Evolutionary conservation across 108 stramenopile species (phyloP), one percentile per base, ranked within the genome.

Genomic region (Conticribra guillardii): DNA sequence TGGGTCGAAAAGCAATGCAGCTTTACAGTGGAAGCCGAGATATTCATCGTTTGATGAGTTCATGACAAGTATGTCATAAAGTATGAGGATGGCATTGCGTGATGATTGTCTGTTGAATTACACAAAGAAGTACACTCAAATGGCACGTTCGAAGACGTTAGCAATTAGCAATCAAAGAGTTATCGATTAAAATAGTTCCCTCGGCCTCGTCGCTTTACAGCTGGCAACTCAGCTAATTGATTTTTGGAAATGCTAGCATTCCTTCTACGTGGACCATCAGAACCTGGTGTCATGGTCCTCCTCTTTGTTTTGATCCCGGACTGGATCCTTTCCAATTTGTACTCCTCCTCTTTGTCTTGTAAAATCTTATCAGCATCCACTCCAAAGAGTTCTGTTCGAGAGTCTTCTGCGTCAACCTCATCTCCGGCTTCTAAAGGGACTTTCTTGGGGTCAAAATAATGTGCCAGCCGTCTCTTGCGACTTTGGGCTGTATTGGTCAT

Each of bases 11-110:
- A 93, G 86, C 54, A 77, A 95, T 48, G 61, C 69, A 14, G 72
- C 54, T n/a, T 68, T 92, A 64, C 33, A 85, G n/a, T 95, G 91
- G 91, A 73, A 67, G 23, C 90, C 94, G 8, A 83, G 24, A 47
- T 95, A 87, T 79, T 46, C 64, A 3, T 93, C 94, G 3, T 95
- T 95, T 63, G 90, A 90, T 61, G 72, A 70, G 27, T 94, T 94
- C 68, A 91, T 94, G 93, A 49, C 63, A 19, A 75, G 63, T 16
- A 49, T 19, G 37, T 45, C 51, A 57, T 67, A 63, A 67, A 15
- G 56, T 11, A 19, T 24, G 48, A 52, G 4, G 18, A 16, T 5
- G 17, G 18, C 15, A 19, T n/a, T n/a, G 50, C n/a, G n/a, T n/a
- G n/a, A n/a, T n/a, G n/a, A n/a, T n/a, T n/a, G n/a, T n/a, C n/a